Percentiles rank a stretch among this genome's conserved stretches.
phyloP scores from a whole-genome alignment of 2,329 filamentous ascomycete genomes.

The Colletotrichum gloeosporioides region DNA sequence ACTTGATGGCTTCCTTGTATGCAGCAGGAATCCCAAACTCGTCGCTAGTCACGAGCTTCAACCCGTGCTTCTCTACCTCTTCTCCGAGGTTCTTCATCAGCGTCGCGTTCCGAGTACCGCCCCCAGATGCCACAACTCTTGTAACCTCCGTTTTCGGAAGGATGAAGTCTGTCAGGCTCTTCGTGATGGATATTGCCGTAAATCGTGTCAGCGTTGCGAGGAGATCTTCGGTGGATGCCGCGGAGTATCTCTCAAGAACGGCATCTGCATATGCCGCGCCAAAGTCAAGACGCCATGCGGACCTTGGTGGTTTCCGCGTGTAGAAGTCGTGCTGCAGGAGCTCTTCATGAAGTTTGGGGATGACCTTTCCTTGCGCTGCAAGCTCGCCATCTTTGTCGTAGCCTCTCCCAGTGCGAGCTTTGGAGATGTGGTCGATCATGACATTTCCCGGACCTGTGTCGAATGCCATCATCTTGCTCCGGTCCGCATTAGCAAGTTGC shows the following conservation, averaged over 20 bases:
- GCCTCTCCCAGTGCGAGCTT: constrained; percentile 24
- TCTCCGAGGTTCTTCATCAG: constrained; percentile 26
- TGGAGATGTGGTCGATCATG: constrained; percentile 34
- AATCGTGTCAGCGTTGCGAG: constrained; percentile 26
- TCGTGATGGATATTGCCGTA: constrained; percentile 21
- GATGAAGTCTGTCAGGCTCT: constrained; percentile 28
- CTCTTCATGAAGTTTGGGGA: constrained; percentile 24
- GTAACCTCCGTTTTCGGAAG: constrained; percentile 24
- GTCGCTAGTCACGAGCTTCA: constrained; percentile 29
- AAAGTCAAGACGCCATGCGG: constrained; percentile 33
- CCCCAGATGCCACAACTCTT: constrained; percentile 29
- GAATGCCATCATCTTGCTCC: constrained; percentile 36
- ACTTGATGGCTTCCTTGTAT: constrained; percentile 36
- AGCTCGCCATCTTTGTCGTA: constrained; percentile 33
- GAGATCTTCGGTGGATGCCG: constrained; percentile 26
- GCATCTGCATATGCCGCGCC: constrained; percentile 29
- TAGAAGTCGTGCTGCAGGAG: constrained; percentile 30
- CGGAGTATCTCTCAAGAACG: constrained; percentile 21
- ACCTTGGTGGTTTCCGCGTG: constrained; percentile 29
- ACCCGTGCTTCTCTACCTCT: constrained; percentile 15
- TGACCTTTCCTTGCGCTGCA: constrained; percentile 27
- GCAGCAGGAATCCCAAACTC: constrained; percentile 31
- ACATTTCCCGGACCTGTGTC: constrained; percentile 34
- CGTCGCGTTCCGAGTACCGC: constrained; percentile 29
- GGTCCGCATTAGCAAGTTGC: constrained; percentile 31